Evolutionary conservation across 192 early-diverging fungal genomes (phyloP), one percentile per base, ranked within the genome.

Genomic region (Mortierella claussenii): DNA sequence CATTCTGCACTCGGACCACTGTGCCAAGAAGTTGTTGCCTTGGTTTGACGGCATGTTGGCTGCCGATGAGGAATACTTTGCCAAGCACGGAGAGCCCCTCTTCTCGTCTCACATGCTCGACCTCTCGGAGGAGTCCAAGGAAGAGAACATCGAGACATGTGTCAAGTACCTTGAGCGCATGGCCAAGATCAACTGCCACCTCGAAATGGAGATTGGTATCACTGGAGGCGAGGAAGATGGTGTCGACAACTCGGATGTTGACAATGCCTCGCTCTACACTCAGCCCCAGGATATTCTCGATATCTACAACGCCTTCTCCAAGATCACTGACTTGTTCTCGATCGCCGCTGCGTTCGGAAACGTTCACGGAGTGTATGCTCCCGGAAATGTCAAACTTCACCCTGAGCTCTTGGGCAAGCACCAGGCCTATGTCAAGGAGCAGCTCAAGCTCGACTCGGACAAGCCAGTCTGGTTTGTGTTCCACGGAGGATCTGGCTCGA

Each of bases 41-140:
- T 98, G 96, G 96, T 96, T 98, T 76, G 96, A 98, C 57, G 96
- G 96, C 60, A 98, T 98, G 96, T 83, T 98, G 52, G 87, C 80
- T 36, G 96, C 95, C 53, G 95, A 98, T 82, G 95, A 97, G 81
- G 92, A 85, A 61, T 95, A 98, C 91, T 98, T 95, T 87, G 92
- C 90, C 85, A 79, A 80, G 68, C 92, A 98, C 82, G 89, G 89
- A 69, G 96, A 96, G 86, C 95, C 96, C 53, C 91, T 98, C 68
- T 98, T 96, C 90, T 95, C 93, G 18, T 96, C 95, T 60, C 96
- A 98, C 88, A 98, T 98, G 96, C 88, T 98, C 55, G 96, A 98
- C 87, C 89, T 98, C 37, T 94, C 93, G 18, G 96, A 97, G 66
- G 95, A 97, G 54, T 83, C 90, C 79, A 96, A 95, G 88, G 92